Evolutionary conservation across 805 yeast species (phyloP).

Genomic region (Candida silvatica): DNA sequence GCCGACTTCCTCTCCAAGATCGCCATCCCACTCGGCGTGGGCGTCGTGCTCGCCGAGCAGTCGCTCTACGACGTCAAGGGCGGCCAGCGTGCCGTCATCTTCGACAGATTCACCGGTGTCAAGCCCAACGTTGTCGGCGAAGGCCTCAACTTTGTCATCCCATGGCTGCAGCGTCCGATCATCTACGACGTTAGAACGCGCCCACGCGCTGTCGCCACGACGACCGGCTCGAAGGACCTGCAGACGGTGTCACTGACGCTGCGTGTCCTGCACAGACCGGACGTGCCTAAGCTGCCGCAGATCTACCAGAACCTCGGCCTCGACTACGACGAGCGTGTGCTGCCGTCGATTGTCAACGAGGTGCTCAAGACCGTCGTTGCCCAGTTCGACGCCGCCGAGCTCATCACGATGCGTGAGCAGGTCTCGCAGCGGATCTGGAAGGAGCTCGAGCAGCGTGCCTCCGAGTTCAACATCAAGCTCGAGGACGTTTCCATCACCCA

Average conservation of each 20-base stretch:
- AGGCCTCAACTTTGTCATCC: constrained; percentile 91
- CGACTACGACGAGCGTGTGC: constrained; percentile 94
- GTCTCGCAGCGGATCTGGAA: constrained; percentile 84
- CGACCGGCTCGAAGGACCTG: constrained; percentile 94
- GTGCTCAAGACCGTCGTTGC: constrained; percentile 96
- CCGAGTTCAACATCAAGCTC: constrained; percentile 80
- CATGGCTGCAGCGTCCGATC: constrained; percentile 93
- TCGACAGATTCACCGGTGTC: constrained; percentile 87
- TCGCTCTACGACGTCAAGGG: constrained; percentile 94
- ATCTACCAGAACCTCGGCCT: constrained; percentile 88
- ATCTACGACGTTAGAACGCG: constrained; percentile 90
- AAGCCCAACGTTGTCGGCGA: constrained; percentile 86
- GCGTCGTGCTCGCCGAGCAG: constrained; percentile 64
- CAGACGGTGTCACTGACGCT: constrained; percentile 92
- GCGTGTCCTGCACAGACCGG: constrained; percentile 92
- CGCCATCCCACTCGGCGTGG: constrained; percentile 66
- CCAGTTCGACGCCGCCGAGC: constrained; percentile 96
- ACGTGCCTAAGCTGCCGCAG: constrained; percentile 67
- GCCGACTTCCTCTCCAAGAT: constrained; percentile 35
- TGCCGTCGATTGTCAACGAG: constrained; percentile 97
- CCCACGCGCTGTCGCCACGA: constrained; percentile 88
- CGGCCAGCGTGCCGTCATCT: constrained; percentile 91
- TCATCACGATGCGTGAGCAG: constrained; percentile 93
- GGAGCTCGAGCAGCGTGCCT: constrained; percentile 76
- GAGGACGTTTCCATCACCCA: constrained; percentile 98